A percentile compares a stretch with the other conserved stretches of the same genome.
phyloP scores from a whole-genome alignment of 2,329 filamentous ascomycete species.

The Karstenula rhodostoma region DNA sequence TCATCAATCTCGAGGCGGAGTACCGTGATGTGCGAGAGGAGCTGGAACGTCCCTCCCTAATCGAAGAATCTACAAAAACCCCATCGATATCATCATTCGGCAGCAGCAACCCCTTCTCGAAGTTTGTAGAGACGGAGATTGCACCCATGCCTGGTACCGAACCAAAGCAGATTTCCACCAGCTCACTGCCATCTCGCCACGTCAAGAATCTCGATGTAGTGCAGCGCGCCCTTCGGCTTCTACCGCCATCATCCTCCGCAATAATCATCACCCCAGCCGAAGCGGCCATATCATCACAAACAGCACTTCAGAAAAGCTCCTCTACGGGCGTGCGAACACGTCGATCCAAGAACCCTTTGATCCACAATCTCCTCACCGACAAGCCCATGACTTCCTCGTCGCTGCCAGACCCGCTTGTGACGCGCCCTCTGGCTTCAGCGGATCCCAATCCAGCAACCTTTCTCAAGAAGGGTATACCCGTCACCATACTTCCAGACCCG shows the following conservation, averaged over 20 bases:
- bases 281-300: conserved; percentile 69
- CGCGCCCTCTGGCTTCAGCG: conserved; percentile 38
- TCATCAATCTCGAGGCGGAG: conserved; percentile 94
- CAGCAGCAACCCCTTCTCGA: conserved; percentile 55
- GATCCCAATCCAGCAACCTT: conserved; percentile 73
- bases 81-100: conserved; percentile 28
- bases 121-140: conserved; percentile 48
- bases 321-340: conserved; percentile 62
- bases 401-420: conserved; percentile 66
- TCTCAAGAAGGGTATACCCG: conserved; percentile 87
- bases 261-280: conserved; percentile 87
- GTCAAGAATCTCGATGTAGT: conserved; percentile 78
- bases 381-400: conserved; percentile 93
- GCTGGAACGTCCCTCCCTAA: conserved; percentile 52
- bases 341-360: conserved; percentile 80
- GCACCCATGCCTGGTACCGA: conserved; percentile 26
- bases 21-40: conserved; percentile 73
- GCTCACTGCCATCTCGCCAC: conserved; percentile 53
- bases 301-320: conserved; percentile 28
- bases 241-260: conserved; percentile 85
- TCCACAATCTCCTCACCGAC: conserved; percentile 95
- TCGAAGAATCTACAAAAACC: conserved; percentile 19
- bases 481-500: conserved; percentile 82
- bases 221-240: conserved; percentile 72
- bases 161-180: conserved; percentile 24